Evolutionary conservation across 768 basidiomycete species (phyloP), one percentile per base, ranked within the genome.

Genomic region (Postia placenta): DNA sequence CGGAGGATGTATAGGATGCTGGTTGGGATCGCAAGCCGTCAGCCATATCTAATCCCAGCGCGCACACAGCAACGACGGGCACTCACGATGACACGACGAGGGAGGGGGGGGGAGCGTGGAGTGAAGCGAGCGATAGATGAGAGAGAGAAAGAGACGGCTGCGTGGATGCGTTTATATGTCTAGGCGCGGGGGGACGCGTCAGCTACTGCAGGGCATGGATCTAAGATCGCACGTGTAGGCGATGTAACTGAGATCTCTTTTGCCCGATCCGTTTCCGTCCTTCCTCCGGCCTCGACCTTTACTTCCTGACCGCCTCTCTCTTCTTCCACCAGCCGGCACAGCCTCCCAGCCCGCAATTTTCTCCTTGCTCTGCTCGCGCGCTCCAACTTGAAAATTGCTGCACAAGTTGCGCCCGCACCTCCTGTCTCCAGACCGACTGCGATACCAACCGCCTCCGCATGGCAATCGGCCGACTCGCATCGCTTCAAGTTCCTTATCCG

Each of bases 151-250:
- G 55, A 27, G 51, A 48, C 36, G 45, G 47, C 49, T 30, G 51
- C 41, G 48, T 37, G 37, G 49, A 50, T 43, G 45, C n/a, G 48
- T 49, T 61, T 64, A 60, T 61, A 62, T 52, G 46, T 40, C 40
- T 47, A 39, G 46, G 26, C 39, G 44, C 43, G 50, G 43, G 45
- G 60, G 63, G 63, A 62, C 63, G 63, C 63, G 63, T 64, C 63
- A 64, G 63, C 63, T 60, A 53, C 45, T 50, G 47, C 39, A 42
- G 47, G 53, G 53, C 49, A 44, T 11, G 47, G 48, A 60, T 60
- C 57, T 60, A 47, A 59, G 61, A 63, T 63, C 45, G 52, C 55
- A 49, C 58, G 59, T 58, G 56, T 51, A 37, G 54, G 52, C 53
- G 58, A 54, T 58, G 58, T 52, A 55, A 54, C 51, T 41, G 41